These are phyloP conservation scores for Globisporangium sylvaticum DNA, from an alignment of 352 stramenopile species.

Conservation along the genomic window DNA sequence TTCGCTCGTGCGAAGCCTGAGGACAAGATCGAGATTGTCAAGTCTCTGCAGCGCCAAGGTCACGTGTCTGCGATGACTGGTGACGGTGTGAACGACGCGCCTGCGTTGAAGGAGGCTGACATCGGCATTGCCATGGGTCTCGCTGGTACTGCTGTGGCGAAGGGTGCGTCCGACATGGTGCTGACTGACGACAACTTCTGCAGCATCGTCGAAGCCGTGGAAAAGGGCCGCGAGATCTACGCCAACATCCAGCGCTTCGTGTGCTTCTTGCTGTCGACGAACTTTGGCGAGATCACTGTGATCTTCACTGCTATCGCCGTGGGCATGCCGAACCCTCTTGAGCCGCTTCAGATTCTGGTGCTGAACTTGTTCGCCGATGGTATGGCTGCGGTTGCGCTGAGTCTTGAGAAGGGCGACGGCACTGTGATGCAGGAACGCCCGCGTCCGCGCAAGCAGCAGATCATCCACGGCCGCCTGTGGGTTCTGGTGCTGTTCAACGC, in stretches of 20 bases:
- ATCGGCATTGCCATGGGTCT: constrained; percentile 97
- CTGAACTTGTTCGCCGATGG: constrained; percentile 98
- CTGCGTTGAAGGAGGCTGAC: constrained; percentile 94
- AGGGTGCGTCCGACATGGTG: constrained; percentile 97
- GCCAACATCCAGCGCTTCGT: constrained; percentile 97
- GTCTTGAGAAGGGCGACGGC: constrained; percentile 66
- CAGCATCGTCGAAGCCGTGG: constrained; percentile 95
- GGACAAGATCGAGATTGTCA: constrained; percentile 95
- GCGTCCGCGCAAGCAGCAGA: constrained; percentile 51
- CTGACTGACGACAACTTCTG: constrained; percentile 97
- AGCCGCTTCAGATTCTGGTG: constrained; percentile 96
- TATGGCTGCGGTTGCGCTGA: constrained; percentile 67
- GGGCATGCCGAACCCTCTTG: constrained; percentile 86
- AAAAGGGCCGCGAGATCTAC: constrained; percentile 96
- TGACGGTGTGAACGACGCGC: constrained; percentile 98
- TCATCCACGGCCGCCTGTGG: constrained; percentile 69
- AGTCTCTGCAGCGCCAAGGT: constrained; percentile 86
- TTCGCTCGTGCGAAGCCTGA: constrained; percentile 94
- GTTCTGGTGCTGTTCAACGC: constrained; percentile 63
- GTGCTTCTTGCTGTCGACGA: constrained; percentile 96
- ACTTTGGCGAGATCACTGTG: constrained; percentile 92
- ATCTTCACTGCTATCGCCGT: constrained; percentile 64
- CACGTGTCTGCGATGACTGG: constrained; percentile 94
- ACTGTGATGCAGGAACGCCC: constrained; percentile 61
- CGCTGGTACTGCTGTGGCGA: constrained; percentile 95